These are phyloP conservation scores for Histomonas meleagridis DNA, from an alignment of 208 protist genomes.

Conservation along the genomic window DNA sequence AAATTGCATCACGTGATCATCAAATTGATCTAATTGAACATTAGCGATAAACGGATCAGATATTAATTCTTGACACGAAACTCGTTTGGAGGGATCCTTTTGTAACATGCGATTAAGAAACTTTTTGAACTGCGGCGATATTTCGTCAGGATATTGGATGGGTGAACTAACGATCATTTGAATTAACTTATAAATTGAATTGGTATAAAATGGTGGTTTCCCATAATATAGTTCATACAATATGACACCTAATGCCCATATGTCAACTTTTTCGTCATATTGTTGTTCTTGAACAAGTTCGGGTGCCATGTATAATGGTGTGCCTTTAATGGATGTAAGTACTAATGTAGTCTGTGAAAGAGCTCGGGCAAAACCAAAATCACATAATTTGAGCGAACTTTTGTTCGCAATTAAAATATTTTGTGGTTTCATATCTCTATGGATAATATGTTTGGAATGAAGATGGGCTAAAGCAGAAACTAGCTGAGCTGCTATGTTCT, in stretches of 20 bases:
- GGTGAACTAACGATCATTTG: constrained; percentile 69
- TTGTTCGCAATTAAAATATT: constrained; percentile 76
- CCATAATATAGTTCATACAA: constrained; percentile 87
- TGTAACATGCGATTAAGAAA: constrained; percentile 8
- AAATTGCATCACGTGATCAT: background rate
- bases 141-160: background rate
- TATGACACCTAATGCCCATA: constrained; percentile 92
- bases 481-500: constrained; percentile 77
- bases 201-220: constrained; percentile 82
- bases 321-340: constrained; percentile 74
- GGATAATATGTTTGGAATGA: constrained; percentile 85
- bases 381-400: constrained; percentile 72
- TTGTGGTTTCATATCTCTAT: constrained; percentile 71
- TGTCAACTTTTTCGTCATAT: constrained; percentile 61
- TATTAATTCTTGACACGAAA: background rate
- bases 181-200: constrained; percentile 79
- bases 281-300: constrained; percentile 65
- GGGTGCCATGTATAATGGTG: constrained; percentile 81
- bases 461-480: constrained; percentile 81
- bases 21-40: background rate
- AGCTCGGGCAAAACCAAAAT: constrained; percentile 88
- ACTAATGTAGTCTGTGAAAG: constrained; percentile 70
- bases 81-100: background rate
- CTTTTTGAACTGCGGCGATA: background rate
- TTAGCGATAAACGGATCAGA: background rate